A percentile compares a stretch with the other conserved stretches of the same genome.
Evolutionary conservation across 495 filamentous ascomycete species (phyloP).

Genomic region (Neurospora sp.): DNA sequence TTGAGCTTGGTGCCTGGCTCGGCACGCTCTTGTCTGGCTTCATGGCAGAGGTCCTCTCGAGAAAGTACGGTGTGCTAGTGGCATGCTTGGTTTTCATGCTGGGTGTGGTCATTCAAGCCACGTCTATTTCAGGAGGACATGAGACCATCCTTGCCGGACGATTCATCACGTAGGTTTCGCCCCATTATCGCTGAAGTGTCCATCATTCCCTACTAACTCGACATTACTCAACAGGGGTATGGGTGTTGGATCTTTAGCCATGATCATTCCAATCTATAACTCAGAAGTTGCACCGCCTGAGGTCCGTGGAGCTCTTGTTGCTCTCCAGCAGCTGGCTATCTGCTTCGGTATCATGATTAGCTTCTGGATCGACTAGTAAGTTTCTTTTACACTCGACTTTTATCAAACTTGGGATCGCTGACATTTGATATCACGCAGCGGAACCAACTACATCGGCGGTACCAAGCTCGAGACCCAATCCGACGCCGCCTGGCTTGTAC

Average conservation of each 20-base stretch:
- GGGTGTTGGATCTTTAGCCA: conserved; percentile 59
- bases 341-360: conserved; percentile 73
- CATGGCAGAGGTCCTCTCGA: conserved; percentile 60
- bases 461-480: conserved; percentile 46
- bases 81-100: conserved; percentile 64
- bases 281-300: conserved; percentile 53
- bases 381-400: not conserved
- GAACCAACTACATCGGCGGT: conserved; percentile 70
- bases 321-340: conserved; percentile 71
- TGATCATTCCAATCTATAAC: conserved; percentile 62
- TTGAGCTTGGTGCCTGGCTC: conserved; percentile 75
- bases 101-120: conserved; percentile 65
- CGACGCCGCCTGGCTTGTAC: conserved; percentile 59
- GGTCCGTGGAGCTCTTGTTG: conserved; percentile 60
- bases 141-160: conserved; percentile 60
- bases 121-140: conserved; percentile 43
- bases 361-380: conserved; percentile 72
- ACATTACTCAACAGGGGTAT: conserved; percentile 36
- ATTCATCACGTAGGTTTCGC: conserved; percentile 49
- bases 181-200: not conserved
- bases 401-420: conserved; percentile 7
- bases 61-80: conserved; percentile 65
- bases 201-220: not conserved
- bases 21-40: conserved; percentile 68
- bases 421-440: conserved; percentile 19